These are phyloP conservation scores for Dothiorella sarmentorum DNA, from an alignment of 2,329 filamentous ascomycete species.

Conservation along the genomic window DNA sequence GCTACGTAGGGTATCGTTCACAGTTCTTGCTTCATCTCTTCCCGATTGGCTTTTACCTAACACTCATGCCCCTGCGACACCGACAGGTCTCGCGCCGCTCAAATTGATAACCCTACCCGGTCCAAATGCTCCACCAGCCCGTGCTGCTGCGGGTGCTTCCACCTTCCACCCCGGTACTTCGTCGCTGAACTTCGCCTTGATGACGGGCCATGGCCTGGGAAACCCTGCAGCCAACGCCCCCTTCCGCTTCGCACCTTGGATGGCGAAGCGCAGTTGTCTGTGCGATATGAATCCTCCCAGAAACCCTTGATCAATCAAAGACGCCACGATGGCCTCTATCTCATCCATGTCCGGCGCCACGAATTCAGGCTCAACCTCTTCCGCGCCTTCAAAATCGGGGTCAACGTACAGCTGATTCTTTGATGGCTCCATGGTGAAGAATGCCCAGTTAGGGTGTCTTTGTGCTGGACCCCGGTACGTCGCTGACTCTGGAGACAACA, in stretches of 20 bases:
- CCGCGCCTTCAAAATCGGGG: slow-evolving; percentile 43
- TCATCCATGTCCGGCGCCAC: slow-evolving; percentile 54
- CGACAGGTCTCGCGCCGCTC: slow-evolving; percentile 50
- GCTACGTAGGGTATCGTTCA: neutral
- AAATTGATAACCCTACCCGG: slow-evolving; percentile 57
- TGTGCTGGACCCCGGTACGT: slow-evolving; percentile 31
- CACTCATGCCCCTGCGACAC: slow-evolving; percentile 17
- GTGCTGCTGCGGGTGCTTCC: slow-evolving; percentile 24
- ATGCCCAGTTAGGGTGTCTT: slow-evolving; percentile 41
- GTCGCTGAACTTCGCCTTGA: slow-evolving; percentile 53
- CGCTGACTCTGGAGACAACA: slow-evolving; percentile 29
- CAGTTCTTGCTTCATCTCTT: neutral
- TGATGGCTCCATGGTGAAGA: slow-evolving; percentile 52
- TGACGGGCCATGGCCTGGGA: slow-evolving; percentile 68
- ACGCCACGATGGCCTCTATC: slow-evolving; percentile 74
- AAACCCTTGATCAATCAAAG: slow-evolving; percentile 74
- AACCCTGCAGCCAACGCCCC: slow-evolving; percentile 67
- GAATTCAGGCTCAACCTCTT: slow-evolving; percentile 24
- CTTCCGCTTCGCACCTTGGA: slow-evolving; percentile 65
- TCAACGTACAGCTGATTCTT: slow-evolving; percentile 40
- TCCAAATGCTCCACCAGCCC: slow-evolving; percentile 26
- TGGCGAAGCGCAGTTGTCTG: slow-evolving; percentile 71
- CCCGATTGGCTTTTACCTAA: neutral
- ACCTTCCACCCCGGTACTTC: slow-evolving; percentile 74
- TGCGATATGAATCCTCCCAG: slow-evolving; percentile 83